Conservation (phyloP, 2,329 filamentous ascomycete genomes). For the Aureobasidium pullulans region DNA sequence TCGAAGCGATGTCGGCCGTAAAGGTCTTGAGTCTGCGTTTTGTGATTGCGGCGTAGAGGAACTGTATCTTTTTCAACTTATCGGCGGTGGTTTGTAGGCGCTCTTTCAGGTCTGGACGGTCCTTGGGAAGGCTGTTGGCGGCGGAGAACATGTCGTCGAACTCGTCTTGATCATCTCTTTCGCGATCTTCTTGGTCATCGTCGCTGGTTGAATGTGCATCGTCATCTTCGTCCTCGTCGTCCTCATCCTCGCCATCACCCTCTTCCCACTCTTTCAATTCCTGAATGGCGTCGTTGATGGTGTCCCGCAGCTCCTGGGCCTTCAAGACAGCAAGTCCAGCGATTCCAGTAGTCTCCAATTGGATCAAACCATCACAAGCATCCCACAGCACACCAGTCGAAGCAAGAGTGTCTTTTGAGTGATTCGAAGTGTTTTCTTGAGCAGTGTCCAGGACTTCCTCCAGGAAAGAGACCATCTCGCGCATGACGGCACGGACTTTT, state of each 20-base stretch:
- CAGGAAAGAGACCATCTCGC: constrained; percentile 56
- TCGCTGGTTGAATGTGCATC: constrained; percentile 31
- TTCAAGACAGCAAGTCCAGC: constrained; percentile 63
- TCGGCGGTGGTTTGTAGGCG: constrained; percentile 58
- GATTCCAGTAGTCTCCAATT: constrained; percentile 59
- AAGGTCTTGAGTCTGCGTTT: constrained; percentile 61
- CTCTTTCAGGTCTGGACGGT: constrained; percentile 59
- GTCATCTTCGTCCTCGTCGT: constrained; percentile 32
- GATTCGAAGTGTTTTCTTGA: constrained; percentile 25
- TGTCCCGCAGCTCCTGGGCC: constrained; percentile 65
- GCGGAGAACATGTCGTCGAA: constrained; percentile 63
- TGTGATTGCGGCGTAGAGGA: constrained; percentile 61
- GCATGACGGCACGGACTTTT: constrained; percentile 52
- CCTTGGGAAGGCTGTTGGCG: constrained; percentile 53
- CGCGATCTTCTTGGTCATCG: constrained; percentile 32
- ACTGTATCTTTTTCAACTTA: constrained; percentile 57
- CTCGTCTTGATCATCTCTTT: constrained; percentile 42
- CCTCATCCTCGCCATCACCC: constrained; percentile 38
- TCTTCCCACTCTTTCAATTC: constrained; percentile 81
- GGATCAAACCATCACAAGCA: constrained; percentile 65
- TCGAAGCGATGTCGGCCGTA: constrained; percentile 34
- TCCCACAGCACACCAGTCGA: constrained; percentile 77
- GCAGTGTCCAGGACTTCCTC: constrained; percentile 40
- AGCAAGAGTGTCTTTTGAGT: constrained; percentile 44
- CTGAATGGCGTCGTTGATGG: constrained; percentile 72